A percentile compares a stretch with the other conserved stretches of the same genome.
Conservation (phyloP, 148 eudicot species). For the Rhododendron williamsianum region DNA sequence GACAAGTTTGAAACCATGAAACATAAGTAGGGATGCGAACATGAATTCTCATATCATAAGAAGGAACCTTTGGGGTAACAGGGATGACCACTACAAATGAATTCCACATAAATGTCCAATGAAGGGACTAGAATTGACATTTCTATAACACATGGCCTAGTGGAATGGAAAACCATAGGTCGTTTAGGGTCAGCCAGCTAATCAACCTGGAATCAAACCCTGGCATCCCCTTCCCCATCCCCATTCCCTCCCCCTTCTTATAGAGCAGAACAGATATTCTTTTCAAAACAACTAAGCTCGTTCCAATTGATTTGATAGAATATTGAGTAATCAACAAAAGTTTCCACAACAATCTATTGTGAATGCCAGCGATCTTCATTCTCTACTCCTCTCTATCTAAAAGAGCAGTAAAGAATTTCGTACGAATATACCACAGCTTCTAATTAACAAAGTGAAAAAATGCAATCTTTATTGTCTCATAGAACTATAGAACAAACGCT, state of each 20-base stretch:
- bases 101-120: neutral
- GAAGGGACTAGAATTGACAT: neutral
- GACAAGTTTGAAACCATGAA: neutral
- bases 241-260: neutral
- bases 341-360: neutral
- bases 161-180: neutral
- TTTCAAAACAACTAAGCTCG: neutral
- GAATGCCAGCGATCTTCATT: neutral
- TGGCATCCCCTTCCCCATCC: neutral
- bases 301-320: neutral
- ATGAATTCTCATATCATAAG: neutral
- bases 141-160: neutral
- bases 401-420: neutral
- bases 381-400: neutral
- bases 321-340: neutral
- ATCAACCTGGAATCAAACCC: neutral
- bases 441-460: neutral
- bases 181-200: neutral
- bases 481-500: neutral
- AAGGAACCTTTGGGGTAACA: neutral
- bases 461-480: neutral
- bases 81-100: neutral
- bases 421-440: neutral
- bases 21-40: neutral
- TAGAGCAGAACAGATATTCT: neutral